Base-by-base conservation (phyloP, 495 filamentous ascomycete genomes). In the Aspergillus cavernicola region DNA sequence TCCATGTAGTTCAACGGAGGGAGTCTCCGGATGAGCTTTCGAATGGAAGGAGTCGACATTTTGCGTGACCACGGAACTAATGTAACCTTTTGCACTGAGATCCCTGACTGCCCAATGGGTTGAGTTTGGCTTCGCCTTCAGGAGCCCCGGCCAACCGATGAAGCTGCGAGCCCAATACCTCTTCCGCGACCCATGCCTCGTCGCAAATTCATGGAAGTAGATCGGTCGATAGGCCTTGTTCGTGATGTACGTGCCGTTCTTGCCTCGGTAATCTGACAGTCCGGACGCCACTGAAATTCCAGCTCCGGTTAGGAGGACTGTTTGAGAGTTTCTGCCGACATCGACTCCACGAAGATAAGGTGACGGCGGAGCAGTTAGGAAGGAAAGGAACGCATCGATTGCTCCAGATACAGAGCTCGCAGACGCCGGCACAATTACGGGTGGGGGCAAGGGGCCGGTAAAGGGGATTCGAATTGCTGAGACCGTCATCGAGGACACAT, bases 101-200 rank as follows among this genome's bases (percentile, higher is more conserved):
- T 82, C 73, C 33, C 79, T 73, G 24, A 97, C 80, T 5, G 93
- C 90, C 58, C 76, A 73, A 69, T 98, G 93, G 2, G 84, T 86
- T 2, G 74, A 65, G 62, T 97, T 98, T 2, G 93, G 91, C 61
- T 76, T 80, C 15, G 89, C 89, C 39, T 83, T 85, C 57, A 85
- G 66, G 58, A 97, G 72, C 16, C 79, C 87, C 13, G 87, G 82
- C 92, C 92, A 98, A 10, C 93, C 93, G 18, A 98, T 74, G 65
- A 92, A 98, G 67, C 89, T 95, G 12, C 93, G 76, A 6, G 93
- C 92, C 92, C 92, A 98, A 72, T 98, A 98, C 52, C 93, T 74
- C 71, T 97, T 95, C 49, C 93, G 77, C 15, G 89, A 86, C 64
- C 92, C 90, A 72, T 98, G 92, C 55, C 73, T 86, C 35, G 78